These are phyloP conservation scores for Neonectria faginata DNA, from an alignment of 2,329 filamentous ascomycete genomes.

Conservation along the genomic window DNA sequence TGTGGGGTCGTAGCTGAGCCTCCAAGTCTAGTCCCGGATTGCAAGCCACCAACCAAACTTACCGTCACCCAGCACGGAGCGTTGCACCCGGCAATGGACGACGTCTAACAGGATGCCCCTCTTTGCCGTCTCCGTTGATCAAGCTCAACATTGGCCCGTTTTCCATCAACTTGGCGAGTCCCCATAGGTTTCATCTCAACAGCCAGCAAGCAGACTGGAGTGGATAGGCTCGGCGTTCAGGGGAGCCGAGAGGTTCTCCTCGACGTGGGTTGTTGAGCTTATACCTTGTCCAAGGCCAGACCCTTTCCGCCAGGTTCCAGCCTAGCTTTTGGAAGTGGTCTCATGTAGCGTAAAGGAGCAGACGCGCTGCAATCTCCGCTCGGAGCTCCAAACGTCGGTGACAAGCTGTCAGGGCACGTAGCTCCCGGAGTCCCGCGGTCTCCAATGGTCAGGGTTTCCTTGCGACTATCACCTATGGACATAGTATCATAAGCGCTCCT, in stretches of 20 bases:
- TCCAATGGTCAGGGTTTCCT: slow-evolving; percentile 9
- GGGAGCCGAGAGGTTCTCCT: slow-evolving; percentile 1
- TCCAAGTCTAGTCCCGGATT: neutral
- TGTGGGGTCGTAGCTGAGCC: slow-evolving; percentile 20
- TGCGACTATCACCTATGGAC: neutral
- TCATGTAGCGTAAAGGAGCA: slow-evolving; percentile 27
- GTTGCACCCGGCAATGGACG: slow-evolving; percentile 13
- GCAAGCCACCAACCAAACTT: slow-evolving; percentile 20
- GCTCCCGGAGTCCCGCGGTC: slow-evolving; percentile 20
- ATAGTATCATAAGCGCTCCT: neutral
- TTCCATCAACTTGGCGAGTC: neutral
- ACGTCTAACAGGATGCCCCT: neutral
- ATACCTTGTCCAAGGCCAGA: slow-evolving; percentile 2
- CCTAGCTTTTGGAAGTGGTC: slow-evolving; percentile 14
- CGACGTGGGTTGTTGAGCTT: neutral
- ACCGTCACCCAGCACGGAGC: slow-evolving; percentile 10
- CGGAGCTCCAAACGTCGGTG: slow-evolving; percentile 15
- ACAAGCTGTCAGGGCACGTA: slow-evolving; percentile 19
- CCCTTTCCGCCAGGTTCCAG: slow-evolving; percentile 14
- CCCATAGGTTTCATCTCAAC: neutral
- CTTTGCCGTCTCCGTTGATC: neutral
- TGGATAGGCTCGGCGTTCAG: slow-evolving; percentile 7
- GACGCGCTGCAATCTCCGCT: slow-evolving; percentile 23
- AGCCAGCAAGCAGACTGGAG: neutral
- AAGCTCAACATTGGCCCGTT: neutral